Evolutionary conservation across 768 basidiomycete species (phyloP), one percentile per base, ranked within the genome.

Genomic region (Macrolepiota albuminosa): DNA sequence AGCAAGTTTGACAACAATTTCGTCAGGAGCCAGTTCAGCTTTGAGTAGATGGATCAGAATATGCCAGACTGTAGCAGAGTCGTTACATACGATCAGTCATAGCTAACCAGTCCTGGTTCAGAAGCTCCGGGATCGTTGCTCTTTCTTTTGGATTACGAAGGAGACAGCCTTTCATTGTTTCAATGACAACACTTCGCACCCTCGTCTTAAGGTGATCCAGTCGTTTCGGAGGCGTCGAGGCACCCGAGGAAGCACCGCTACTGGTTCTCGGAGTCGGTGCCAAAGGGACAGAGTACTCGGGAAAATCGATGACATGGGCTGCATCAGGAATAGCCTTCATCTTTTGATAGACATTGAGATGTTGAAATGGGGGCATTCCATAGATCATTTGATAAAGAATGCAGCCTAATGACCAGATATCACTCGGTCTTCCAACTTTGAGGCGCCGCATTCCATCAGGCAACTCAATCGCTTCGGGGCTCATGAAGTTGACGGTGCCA

Each of bases 331-430:
- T 99, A 8, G 91, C 91, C 64, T 88, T 88, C 91, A 98, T 95
- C 77, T 97, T 98, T 67, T 91, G 88, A 52, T 84, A 84, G 40
- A 95, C 81, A 5, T 85, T 83, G 21, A 96, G 81, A 63, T 90
- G 86, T 42, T 91, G 86, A 79, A 98, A 99, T 2, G 96, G 96
- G 0, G 94, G 90, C 21, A 86, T 84, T 18, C 96, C 94, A 68
- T 98, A 98, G 11, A 98, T 84, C 94, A 99, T 98, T 69, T 99
- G 96, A 75, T 99, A 98, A 36, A 98, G 80, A 68, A 99, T 99
- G 72, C 94, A 96, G 2, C 96, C 96, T 2, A 99, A 78, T 3
- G 95, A 97, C 96, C 96, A 99, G 45, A 99, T 93, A 71, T 99
- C 96, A 56, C 91, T 94, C 0, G 95, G 87, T 26, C 95, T 89